Percentiles rank a stretch among this genome's conserved stretches.
Conservation (phyloP, 2,329 filamentous ascomycete genomes). For the Stromatinia cepivora region DNA sequence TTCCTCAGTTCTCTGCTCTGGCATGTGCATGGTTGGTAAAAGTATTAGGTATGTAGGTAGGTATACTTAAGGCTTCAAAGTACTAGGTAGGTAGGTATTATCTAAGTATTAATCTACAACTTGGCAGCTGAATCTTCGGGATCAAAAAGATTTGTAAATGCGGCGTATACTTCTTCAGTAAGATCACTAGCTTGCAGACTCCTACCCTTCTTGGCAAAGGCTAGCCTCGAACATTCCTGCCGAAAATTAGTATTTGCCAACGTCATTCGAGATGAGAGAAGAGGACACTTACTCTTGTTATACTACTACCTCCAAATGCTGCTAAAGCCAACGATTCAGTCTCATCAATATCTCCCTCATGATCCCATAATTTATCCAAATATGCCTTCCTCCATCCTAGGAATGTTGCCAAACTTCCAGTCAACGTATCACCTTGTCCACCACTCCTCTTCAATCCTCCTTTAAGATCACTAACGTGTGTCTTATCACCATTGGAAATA, state of each 20-base stretch:
- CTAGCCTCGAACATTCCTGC: slow-evolving; percentile 78
- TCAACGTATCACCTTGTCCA: slow-evolving; percentile 93
- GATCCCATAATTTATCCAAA: slow-evolving; percentile 76
- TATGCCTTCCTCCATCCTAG: slow-evolving; percentile 88
- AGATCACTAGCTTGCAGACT: slow-evolving; percentile 91
- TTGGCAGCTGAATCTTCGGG: slow-evolving; percentile 59
- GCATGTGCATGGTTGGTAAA: not conserved
- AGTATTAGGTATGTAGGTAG: too few species aligned
- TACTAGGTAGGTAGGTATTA: not conserved
- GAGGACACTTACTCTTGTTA: slow-evolving; percentile 68
- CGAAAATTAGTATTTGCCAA: slow-evolving; percentile 27
- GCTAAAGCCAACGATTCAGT: slow-evolving; percentile 71
- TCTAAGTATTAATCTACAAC: slow-evolving; percentile 27
- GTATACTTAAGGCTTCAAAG: too few species aligned
- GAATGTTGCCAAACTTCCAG: slow-evolving; percentile 84
- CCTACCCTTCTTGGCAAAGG: slow-evolving; percentile 81
- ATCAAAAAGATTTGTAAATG: slow-evolving; percentile 73
- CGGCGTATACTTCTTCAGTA: slow-evolving; percentile 82
- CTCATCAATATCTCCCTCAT: slow-evolving; percentile 51
- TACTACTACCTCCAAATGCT: slow-evolving; percentile 81
- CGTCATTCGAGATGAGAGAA: not conserved
- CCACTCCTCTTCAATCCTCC: slow-evolving; percentile 89
- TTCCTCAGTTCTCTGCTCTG: not conserved
- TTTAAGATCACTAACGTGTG: slow-evolving; percentile 72
- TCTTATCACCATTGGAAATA: slow-evolving; percentile 76